phyloP scores from a whole-genome alignment of 148 eudicot genomes.

The Linanthus parryae region DNA sequence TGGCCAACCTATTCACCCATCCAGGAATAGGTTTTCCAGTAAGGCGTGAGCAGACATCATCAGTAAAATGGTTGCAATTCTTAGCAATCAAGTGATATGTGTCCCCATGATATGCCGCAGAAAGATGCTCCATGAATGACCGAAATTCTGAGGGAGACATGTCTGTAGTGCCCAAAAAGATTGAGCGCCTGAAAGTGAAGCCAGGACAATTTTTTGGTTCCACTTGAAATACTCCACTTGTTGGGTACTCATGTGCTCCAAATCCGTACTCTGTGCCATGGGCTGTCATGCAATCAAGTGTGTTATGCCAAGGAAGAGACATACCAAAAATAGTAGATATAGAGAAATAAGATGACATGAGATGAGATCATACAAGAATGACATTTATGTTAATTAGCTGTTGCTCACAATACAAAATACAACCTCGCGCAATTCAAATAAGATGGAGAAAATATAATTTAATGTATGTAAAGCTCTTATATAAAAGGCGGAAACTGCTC shows the following conservation, averaged over 20 bases:
- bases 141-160: conserved; percentile 72
- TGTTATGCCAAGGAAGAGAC: conserved; percentile 1
- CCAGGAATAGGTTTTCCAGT: conserved; percentile 86
- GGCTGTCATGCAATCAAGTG: conserved; percentile 30
- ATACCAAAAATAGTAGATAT: background rate
- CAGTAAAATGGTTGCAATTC: conserved; percentile 94
- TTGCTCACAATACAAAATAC: background rate
- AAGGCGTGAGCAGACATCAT: conserved; percentile 65
- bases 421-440: background rate
- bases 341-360: background rate
- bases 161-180: conserved; percentile 75
- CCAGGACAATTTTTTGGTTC: conserved; percentile 95
- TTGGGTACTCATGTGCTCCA: conserved; percentile 82
- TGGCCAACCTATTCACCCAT: conserved; percentile 92
- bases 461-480: background rate
- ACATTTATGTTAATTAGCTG: too few species aligned
- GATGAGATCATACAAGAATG: background rate
- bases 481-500: too few species aligned
- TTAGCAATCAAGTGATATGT: conserved; percentile 86
- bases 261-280: conserved; percentile 79
- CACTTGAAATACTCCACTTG: conserved; percentile 92
- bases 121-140: conserved; percentile 72
- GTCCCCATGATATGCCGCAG: conserved; percentile 75
- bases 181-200: conserved; percentile 64
- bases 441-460: too few species aligned